Evolutionary conservation across 78 protist genomes (phyloP).

Genomic region (Chrysochromulina parva): DNA sequence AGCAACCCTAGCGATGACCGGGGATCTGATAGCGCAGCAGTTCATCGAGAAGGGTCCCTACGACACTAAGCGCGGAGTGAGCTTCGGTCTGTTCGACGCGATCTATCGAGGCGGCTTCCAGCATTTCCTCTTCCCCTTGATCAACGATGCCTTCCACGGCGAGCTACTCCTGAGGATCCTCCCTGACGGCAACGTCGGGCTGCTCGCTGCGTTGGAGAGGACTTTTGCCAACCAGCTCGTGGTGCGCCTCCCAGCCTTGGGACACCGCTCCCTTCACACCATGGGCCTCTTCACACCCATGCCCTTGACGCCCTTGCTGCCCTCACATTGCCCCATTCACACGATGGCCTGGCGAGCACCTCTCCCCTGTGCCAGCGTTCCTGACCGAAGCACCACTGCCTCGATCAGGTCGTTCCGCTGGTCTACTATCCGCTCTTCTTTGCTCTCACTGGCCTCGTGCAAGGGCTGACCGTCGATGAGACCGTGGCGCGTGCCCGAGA

Average conservation of each 20-base stretch:
- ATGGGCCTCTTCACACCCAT: too few relatives aligned
- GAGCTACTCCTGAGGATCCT: not conserved
- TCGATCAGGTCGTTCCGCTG: not conserved
- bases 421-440: constrained; percentile 4
- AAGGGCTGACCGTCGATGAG: not conserved
- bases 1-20: not conserved
- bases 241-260: too few relatives aligned
- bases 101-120: not conserved
- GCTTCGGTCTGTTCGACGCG: not conserved
- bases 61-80: not conserved
- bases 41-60: not conserved
- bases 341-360: too few relatives aligned
- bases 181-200: not conserved
- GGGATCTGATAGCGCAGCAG: not conserved
- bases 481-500: not conserved
- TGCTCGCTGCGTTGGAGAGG: not conserved
- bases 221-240: not conserved
- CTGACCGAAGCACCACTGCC: too few relatives aligned
- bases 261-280: too few relatives aligned
- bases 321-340: too few relatives aligned
- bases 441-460: not conserved
- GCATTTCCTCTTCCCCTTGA: not conserved
- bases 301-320: too few relatives aligned
- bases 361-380: too few relatives aligned
- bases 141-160: not conserved